Conservation (phyloP, 2,329 filamentous ascomycete genomes). For the Amauroascus verrucosus region DNA sequence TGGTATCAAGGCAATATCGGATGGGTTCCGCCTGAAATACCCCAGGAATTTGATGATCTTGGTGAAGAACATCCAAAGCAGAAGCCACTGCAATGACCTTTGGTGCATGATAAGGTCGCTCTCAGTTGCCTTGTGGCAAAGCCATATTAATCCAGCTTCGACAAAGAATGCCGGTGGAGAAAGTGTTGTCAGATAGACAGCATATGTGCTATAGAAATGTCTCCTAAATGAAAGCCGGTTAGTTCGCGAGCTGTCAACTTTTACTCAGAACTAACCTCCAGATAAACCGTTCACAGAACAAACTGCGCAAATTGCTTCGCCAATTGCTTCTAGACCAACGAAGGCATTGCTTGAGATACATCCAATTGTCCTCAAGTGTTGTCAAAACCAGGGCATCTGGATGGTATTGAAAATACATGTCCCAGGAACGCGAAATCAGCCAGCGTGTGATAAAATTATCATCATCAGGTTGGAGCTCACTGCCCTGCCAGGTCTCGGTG, state of each 20-base stretch:
- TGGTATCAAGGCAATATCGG: conserved; percentile 62
- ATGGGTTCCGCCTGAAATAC: conserved; percentile 65
- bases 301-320: conserved; percentile 78
- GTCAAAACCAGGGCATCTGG: conserved; percentile 74
- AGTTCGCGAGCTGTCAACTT: conserved; percentile 8
- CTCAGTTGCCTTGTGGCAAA: conserved; percentile 54
- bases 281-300: conserved; percentile 64
- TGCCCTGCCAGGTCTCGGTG: conserved; percentile 59
- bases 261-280: conserved; percentile 54
- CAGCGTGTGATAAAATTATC: conserved; percentile 89
- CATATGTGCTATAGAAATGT: conserved; percentile 78
- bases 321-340: conserved; percentile 88
- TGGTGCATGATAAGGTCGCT: conserved; percentile 41
- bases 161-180: conserved; percentile 66
- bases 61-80: conserved; percentile 64
- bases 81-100: conserved; percentile 45
- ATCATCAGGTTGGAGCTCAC: conserved; percentile 76
- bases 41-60: conserved; percentile 76
- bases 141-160: conserved; percentile 57
- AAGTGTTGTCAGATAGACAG: conserved; percentile 73
- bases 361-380: conserved; percentile 68
- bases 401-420: conserved; percentile 81
- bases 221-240: conserved; percentile 42
- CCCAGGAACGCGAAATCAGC: conserved; percentile 73
- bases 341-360: conserved; percentile 77